phyloP scores from a whole-genome alignment of 257 asterid genomes.

The Lithospermum erythrorhizon region DNA sequence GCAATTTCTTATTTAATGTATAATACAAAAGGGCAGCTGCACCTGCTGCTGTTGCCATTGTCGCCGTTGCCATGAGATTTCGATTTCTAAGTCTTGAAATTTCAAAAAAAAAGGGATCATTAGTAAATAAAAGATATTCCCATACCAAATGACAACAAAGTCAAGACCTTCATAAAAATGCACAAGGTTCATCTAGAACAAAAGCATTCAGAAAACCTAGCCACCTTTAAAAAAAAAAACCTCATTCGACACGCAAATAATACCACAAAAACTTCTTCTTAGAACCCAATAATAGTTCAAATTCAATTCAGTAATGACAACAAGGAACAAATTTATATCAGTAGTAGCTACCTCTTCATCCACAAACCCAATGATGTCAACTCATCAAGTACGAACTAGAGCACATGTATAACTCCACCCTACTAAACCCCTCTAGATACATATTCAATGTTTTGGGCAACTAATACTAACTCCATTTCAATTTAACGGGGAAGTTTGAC shows the following conservation, averaged over 20 bases:
- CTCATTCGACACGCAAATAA: not conserved
- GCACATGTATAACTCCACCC: too few relatives aligned
- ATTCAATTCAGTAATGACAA: too few relatives aligned
- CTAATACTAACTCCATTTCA: too few relatives aligned
- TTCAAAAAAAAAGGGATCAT: not conserved
- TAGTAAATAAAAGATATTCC: conserved; percentile 1
- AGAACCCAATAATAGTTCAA: too few relatives aligned
- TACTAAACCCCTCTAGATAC: too few relatives aligned
- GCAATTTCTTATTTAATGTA: conserved; percentile 66
- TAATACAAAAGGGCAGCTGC: conserved; percentile 96
- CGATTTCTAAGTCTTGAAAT: conserved; percentile 23
- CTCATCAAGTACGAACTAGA: too few relatives aligned
- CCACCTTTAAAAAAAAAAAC: not conserved
- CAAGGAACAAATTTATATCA: too few relatives aligned
- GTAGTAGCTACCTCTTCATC: too few relatives aligned
- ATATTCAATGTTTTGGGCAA: too few relatives aligned
- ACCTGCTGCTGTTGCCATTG: conserved; percentile 99
- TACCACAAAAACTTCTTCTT: not conserved
- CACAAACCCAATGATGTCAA: too few relatives aligned
- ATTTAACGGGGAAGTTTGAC: too few relatives aligned
- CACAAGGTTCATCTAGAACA: not conserved
- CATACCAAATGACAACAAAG: not conserved
- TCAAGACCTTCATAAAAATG: not conserved
- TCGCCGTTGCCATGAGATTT: conserved; percentile 87
- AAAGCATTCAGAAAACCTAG: not conserved